Conservation (phyloP, 208 protist genomes). For the Acanthamoeba royreba region DNA sequence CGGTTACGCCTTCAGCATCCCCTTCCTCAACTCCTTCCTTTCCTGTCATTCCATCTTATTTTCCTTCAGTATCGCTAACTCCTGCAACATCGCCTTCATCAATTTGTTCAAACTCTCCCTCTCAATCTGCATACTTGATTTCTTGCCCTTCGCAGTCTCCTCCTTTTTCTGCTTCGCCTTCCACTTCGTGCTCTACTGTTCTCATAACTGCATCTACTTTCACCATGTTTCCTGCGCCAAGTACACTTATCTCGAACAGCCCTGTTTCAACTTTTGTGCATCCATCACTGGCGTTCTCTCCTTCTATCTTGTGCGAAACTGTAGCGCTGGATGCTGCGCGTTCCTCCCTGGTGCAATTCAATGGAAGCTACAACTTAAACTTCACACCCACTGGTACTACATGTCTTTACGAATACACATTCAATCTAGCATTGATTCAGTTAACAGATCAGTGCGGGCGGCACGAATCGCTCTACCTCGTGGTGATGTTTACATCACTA, state of each 20-base stretch:
- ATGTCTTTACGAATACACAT: too few relatives aligned
- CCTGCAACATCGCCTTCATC: background rate
- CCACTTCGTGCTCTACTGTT: background rate
- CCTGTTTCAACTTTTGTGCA: too few relatives aligned
- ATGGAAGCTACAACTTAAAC: too few relatives aligned
- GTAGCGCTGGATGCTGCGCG: too few relatives aligned
- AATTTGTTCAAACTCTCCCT: background rate
- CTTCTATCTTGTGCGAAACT: background rate
- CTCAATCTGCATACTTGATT: background rate
- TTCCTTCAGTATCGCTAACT: background rate
- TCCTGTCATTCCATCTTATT: background rate
- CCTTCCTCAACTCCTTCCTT: background rate
- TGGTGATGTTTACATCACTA: too few relatives aligned
- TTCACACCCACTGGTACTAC: too few relatives aligned
- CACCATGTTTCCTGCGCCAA: background rate
- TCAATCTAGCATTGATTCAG: too few relatives aligned
- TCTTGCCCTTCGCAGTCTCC: background rate
- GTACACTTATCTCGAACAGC: background rate
- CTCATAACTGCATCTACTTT: background rate
- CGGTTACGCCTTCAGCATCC: too few relatives aligned
- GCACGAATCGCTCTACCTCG: too few relatives aligned
- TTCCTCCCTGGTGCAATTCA: too few relatives aligned
- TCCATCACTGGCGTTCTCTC: background rate
- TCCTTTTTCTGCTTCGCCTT: background rate
- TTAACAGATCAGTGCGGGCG: too few relatives aligned